Evolutionary conservation across 306 rosid species (phyloP), one percentile per base, ranked within the genome.

Genomic region (Gillenia trifoliata): DNA sequence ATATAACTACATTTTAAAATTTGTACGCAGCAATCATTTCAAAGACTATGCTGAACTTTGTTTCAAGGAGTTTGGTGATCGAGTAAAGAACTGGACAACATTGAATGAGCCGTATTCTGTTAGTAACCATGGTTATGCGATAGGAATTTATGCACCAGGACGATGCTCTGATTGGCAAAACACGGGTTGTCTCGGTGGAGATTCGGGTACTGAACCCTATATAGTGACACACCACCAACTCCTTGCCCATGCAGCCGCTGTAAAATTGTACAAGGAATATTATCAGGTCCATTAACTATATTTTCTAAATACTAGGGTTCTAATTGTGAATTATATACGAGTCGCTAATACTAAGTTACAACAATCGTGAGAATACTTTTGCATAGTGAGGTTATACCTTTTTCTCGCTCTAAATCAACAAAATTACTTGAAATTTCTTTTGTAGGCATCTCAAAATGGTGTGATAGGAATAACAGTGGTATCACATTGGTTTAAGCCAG

Each of bases 231-330:
- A 92, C 36, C 22, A 92, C 54, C 76, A 63, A 15, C 78, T 88
- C 41, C 96, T 92, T 54, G 79, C 91, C 65, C 97, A 92, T 79
- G 93, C 93, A 1, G 69, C 73, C 1, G 80, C 90, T 6, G 91
- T 85, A 0, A 8, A 83, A 8, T 8, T 86, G 0, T 89, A 91
- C 79, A 85, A 41, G 75, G 33, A 55, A 0, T 82, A 86, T 0
- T 89, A 79, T 36, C 80, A 82, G 77, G 82, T 78, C n/a, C 6
- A n/a, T 54, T 54, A 19, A n/a, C 26, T n/a, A 38, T 1, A 8
- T 38, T 8, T n/a, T n/a, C 60, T 17, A 11, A 56, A 56, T 22
- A 23, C 23, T 56, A 3, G 8, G 12, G 1, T n/a, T 8, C 11
- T n/a, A 2, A n/a, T 54, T 19, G 25, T 20, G 25, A 19, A 54